phyloP scores from a whole-genome alignment of 768 basidiomycete genomes.

The Boletus reticulatus region DNA sequence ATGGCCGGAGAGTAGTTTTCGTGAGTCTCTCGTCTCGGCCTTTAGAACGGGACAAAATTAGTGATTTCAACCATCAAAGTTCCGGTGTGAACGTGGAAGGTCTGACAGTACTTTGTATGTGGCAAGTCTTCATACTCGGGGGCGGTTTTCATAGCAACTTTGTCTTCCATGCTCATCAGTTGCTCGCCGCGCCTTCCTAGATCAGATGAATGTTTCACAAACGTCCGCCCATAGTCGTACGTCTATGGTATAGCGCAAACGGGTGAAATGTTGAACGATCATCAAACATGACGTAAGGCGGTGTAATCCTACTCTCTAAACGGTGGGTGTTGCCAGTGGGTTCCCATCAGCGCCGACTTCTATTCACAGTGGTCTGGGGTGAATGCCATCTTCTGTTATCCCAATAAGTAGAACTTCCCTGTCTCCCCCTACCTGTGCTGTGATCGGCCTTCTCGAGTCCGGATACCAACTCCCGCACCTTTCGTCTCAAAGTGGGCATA shows the following conservation, averaged over 20 bases:
- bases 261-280: too few relatives aligned
- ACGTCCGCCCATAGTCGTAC: background rate
- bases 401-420: background rate
- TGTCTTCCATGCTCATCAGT: background rate
- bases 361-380: background rate
- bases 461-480: background rate
- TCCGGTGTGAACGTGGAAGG: too few relatives aligned
- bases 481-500: background rate
- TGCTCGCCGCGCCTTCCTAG: background rate
- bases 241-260: background rate
- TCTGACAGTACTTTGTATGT: too few relatives aligned
- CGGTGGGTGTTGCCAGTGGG: background rate
- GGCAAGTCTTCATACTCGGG: too few relatives aligned
- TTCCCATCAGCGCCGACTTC: conserved; percentile 2
- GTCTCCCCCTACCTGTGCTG: background rate
- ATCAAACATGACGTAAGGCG: background rate
- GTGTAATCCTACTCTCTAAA: background rate
- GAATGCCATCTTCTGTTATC: background rate
- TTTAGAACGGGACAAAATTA: too few relatives aligned
- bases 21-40: too few relatives aligned
- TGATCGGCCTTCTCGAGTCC: background rate
- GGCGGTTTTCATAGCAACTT: too few relatives aligned
- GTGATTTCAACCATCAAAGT: too few relatives aligned
- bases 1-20: too few relatives aligned
- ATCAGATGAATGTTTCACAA: background rate